phyloP scores from a whole-genome alignment of 495 filamentous ascomycete species.

The Lepraria neglecta region DNA sequence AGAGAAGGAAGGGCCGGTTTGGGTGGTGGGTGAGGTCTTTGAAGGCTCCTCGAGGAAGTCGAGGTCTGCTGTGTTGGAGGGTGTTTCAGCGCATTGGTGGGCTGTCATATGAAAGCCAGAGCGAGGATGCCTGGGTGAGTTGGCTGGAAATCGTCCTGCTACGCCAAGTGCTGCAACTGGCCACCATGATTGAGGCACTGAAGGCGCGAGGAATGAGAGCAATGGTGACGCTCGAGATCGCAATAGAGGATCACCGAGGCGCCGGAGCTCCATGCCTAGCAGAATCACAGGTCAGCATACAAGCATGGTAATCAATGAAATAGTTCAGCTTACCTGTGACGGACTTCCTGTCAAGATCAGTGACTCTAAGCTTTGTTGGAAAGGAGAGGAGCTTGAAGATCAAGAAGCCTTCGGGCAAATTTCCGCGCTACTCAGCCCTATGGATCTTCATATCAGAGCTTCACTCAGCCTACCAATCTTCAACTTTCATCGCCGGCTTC shows the following conservation, averaged over 20 bases:
- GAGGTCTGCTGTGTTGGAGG: background rate
- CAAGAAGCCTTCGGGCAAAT: background rate
- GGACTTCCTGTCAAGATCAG: background rate
- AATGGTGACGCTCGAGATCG: constrained; percentile 29
- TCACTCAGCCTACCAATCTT: background rate
- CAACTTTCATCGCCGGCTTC: background rate
- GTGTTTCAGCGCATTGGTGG: background rate
- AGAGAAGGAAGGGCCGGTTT: background rate
- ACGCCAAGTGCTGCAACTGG: background rate
- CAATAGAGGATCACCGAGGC: constrained; percentile 31
- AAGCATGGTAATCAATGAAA: background rate
- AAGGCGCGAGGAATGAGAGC: constrained; percentile 29
- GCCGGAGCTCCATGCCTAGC: constrained; percentile 37
- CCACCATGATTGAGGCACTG: constrained; percentile 15
- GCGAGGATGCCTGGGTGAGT: background rate
- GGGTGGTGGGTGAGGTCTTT: background rate
- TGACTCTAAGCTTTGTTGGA: too few relatives aligned
- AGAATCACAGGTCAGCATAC: background rate
- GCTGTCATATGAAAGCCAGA: constrained; percentile 5
- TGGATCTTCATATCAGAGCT: background rate
- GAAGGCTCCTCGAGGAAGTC: constrained; percentile 1
- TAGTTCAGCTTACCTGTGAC: background rate
- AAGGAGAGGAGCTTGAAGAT: too few relatives aligned
- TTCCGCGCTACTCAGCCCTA: constrained; percentile 11
- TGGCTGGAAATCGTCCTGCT: background rate